A percentile compares a stretch with the other conserved stretches of the same genome.
phyloP scores from a whole-genome alignment of 1,139 yeast genomes.

The Magnusiomyces ingens region DNA sequence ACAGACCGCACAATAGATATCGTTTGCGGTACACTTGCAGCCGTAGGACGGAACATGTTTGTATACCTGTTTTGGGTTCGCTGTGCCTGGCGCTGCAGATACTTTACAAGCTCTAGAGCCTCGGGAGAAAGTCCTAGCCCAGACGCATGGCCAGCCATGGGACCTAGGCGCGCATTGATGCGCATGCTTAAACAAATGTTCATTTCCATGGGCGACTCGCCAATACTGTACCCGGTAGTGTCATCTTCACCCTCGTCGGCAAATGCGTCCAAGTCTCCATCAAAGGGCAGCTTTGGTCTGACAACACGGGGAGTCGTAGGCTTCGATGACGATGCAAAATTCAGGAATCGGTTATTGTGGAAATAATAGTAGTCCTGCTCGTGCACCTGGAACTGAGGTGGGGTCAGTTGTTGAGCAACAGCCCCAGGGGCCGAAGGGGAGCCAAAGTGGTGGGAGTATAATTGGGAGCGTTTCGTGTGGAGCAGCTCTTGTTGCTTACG shows the following conservation, averaged over 20 bases:
- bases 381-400: no score
- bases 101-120: no score
- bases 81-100: no score
- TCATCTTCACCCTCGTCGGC: not conserved
- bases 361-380: no score
- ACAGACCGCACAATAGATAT: slow-evolving; percentile 8
- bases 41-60: no score
- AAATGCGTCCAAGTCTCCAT: not conserved
- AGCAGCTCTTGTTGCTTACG: slow-evolving; percentile 19
- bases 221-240: no score
- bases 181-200: slow-evolving; percentile 9
- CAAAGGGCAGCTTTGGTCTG: slow-evolving; percentile 1
- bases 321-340: slow-evolving; percentile 2
- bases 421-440: no score
- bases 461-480: not conserved
- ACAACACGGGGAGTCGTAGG: not conserved
- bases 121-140: no score
- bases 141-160: no score
- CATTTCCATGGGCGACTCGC: slow-evolving; percentile 10
- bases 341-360: slow-evolving; percentile 13
- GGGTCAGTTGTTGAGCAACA: no score
- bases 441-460: no score
- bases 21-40: not conserved
- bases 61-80: no score
- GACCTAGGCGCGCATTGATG: not conserved